Base-by-base conservation (phyloP, 805 yeast species). In the Suhomyces canberraensis region DNA sequence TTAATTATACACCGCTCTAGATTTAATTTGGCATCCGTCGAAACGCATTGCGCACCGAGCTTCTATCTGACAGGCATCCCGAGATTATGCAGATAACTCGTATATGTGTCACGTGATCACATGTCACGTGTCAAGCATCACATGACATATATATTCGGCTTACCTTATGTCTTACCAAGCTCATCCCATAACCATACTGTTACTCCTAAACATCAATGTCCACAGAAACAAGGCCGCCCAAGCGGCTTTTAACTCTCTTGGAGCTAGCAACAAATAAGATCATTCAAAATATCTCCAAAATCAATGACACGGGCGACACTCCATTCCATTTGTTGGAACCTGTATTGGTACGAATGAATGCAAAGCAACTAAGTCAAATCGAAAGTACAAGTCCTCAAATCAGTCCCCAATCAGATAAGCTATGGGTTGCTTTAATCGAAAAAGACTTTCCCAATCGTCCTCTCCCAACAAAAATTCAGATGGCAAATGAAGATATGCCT, bases 391-490 rank as follows among this genome's bases (percentile, higher is more conserved):
- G 76, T 29, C 73, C 75, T 4, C 73, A 61, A 16, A 46, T 76
- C 1, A 51, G 51, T 5, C 64, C 69, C 1, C 52, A 61, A 28
- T 56, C 73, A 3, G 79, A 75, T 42, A 58, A 55, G 4, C 44
- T 76, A 22, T 76, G 81, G 81, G 51, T 48, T 26, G 37, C 41
- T n/a, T 51, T 76, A 16, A 54, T 76, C 1, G 56, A 56, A 26
- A 62, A 69, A 37, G 81, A 75, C 47, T 76, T 76, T 42, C 64
- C 73, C 3, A 67, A 66, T 32, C 50, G 78, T 24, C 76, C 78
- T 4, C 22, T 25, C 11, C 32, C 34, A 11, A 11, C 21, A 5
- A 26, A 24, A 4, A 28, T 14, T n/a, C 4, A 25, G n/a, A 9
- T 35, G n/a, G 4, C 8, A n/a, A 36, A 11, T 13, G 27, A 11